Evolutionary conservation across 2,329 filamentous ascomycete species (phyloP).

Genomic region (Aspergillus fischeri): DNA sequence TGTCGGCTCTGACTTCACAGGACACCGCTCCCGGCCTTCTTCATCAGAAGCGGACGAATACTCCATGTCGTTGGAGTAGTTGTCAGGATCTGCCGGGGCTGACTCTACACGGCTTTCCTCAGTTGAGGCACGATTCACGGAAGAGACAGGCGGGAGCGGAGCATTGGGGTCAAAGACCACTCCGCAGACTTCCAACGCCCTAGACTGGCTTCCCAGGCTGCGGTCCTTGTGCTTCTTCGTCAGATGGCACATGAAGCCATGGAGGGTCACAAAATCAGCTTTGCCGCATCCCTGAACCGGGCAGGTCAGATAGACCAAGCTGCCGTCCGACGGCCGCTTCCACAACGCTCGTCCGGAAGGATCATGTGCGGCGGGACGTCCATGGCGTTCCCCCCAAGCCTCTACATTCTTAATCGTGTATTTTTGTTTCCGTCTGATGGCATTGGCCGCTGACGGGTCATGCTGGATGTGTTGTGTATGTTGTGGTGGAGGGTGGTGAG

Average conservation of each 20-base stretch:
- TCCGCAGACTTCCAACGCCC: slow-evolving; percentile 38
- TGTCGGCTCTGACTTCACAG: slow-evolving; percentile 27
- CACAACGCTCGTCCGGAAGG: slow-evolving; percentile 36
- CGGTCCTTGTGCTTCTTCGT: slow-evolving; percentile 42
- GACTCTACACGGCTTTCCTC: slow-evolving; percentile 33
- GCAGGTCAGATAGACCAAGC: slow-evolving; percentile 37
- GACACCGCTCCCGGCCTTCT: slow-evolving; percentile 18
- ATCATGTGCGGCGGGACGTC: slow-evolving; percentile 38
- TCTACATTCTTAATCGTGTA: slow-evolving; percentile 42
- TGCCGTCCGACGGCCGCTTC: slow-evolving; percentile 38
- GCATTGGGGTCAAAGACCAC: slow-evolving; percentile 36
- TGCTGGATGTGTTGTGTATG: slow-evolving; percentile 24
- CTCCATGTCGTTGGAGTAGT: slow-evolving; percentile 27
- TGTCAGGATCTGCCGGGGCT: slow-evolving; percentile 26
- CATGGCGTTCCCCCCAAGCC: slow-evolving; percentile 40
- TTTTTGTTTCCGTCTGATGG: slow-evolving; percentile 38
- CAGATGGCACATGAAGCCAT: slow-evolving; percentile 41
- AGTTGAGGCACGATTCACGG: slow-evolving; percentile 30
- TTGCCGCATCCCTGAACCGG: slow-evolving; percentile 37
- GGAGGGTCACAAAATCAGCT: slow-evolving; percentile 39
- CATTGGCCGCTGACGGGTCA: slow-evolving; percentile 23
- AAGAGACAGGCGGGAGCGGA: slow-evolving; percentile 31
- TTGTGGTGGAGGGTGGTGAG: slow-evolving; percentile 18
- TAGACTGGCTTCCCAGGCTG: slow-evolving; percentile 37
- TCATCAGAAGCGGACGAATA: slow-evolving; percentile 29